Percentiles rank a stretch among this genome's conserved stretches.
These are phyloP conservation scores for Saccharomyces eubayanus DNA, from an alignment of 805 yeast species.

Conservation along the genomic window DNA sequence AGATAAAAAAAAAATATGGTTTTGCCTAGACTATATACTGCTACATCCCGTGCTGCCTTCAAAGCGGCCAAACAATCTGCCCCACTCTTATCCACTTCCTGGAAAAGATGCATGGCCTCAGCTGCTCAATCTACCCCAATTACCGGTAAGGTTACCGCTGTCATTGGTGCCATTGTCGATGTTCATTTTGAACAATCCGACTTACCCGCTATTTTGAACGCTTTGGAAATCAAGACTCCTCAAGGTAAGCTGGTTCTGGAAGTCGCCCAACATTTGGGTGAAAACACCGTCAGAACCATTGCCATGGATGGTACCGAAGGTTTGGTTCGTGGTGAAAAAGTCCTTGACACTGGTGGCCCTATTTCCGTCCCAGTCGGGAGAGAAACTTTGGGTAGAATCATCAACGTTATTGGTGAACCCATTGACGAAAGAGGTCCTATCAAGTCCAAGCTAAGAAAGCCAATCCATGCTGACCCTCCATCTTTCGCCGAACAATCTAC, in stretches of 20 bases:
- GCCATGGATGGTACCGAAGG: slow-evolving; percentile 99
- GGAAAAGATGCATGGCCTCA: slow-evolving; percentile 24
- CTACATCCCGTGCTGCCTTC: slow-evolving; percentile 76
- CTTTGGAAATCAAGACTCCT: slow-evolving; percentile 78
- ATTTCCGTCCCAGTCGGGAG: slow-evolving; percentile 99
- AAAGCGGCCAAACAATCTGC: slow-evolving; percentile 82
- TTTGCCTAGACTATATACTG: slow-evolving; percentile 51
- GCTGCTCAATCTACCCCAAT: slow-evolving; percentile 51
- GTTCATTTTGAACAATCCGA: slow-evolving; percentile 97
- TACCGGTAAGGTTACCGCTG: slow-evolving; percentile 89
- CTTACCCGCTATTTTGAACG: slow-evolving; percentile 95
- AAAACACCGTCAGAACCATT: slow-evolving; percentile 99
- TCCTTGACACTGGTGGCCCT: slow-evolving; percentile 94
- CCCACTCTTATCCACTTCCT: slow-evolving; percentile 50
- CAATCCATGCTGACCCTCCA: slow-evolving; percentile 99
- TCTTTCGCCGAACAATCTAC: slow-evolving; percentile 94
- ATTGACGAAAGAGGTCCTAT: slow-evolving; percentile 99
- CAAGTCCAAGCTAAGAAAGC: slow-evolving; percentile 84
- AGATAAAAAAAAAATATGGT: slow-evolving; percentile 31
- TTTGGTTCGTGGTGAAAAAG: slow-evolving; percentile 93
- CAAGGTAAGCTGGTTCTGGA: slow-evolving; percentile 83
- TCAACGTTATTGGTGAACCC: slow-evolving; percentile 98
- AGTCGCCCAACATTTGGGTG: slow-evolving; percentile 99
- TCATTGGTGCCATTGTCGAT: slow-evolving; percentile 98
- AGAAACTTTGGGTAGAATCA: slow-evolving; percentile 97